These are phyloP conservation scores for Pseudonitzschia multiseries DNA, from an alignment of 108 stramenopile species.

Conservation along the genomic window DNA sequence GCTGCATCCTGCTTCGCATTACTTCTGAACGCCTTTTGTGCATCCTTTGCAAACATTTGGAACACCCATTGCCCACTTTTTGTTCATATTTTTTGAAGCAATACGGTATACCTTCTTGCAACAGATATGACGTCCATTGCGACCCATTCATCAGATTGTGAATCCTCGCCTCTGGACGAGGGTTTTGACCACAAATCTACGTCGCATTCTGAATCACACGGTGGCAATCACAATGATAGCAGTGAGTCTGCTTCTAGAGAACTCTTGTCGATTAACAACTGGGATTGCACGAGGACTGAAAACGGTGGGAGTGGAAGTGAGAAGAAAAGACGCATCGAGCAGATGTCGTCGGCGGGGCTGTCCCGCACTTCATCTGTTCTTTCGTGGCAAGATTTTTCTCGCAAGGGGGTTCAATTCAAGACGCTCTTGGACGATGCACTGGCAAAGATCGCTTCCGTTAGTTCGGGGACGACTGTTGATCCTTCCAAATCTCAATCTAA, in stretches of 20 bases:
- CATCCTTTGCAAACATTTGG: too few species aligned
- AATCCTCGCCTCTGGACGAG: background rate
- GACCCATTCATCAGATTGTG: background rate
- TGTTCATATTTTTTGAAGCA: too few species aligned
- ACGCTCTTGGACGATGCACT: slow-evolving; percentile 5
- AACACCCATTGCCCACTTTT: too few species aligned
- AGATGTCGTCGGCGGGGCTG: background rate
- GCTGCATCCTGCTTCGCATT: too few species aligned
- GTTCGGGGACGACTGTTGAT: background rate
- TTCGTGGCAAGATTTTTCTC: slow-evolving; percentile 15
- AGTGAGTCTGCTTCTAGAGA: background rate
- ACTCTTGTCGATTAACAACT: background rate
- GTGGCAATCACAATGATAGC: too few species aligned
- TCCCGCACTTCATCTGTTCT: background rate
- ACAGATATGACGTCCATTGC: background rate
- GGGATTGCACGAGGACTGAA: background rate
- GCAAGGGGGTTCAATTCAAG: slow-evolving; percentile 10
- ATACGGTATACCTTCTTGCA: background rate
- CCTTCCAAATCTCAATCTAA: background rate
- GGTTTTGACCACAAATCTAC: background rate
- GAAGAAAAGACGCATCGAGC: background rate
- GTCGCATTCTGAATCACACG: too few species aligned
- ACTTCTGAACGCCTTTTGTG: too few species aligned
- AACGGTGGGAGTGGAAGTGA: background rate
- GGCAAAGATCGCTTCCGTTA: background rate